Conservation (phyloP, 345 rosid species). For the Eucalyptus coolabah region DNA sequence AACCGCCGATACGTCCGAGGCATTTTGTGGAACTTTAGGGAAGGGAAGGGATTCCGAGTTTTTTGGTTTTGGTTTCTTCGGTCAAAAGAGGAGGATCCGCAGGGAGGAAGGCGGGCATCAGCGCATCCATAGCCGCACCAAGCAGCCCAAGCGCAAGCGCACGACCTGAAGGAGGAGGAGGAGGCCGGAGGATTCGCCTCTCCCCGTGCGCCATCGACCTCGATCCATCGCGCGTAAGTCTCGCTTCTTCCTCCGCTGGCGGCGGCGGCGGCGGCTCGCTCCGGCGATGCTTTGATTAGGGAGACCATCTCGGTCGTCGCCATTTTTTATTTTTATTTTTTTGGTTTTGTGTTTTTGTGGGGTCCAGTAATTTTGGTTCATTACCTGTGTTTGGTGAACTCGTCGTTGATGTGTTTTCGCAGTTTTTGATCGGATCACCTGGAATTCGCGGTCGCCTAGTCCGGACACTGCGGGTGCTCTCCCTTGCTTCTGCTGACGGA, state of each 20-base stretch:
- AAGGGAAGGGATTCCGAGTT: neutral
- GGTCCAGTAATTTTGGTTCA: neutral
- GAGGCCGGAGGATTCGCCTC: neutral
- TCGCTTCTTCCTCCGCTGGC: neutral
- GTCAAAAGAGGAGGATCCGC: neutral
- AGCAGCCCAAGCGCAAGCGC: neutral
- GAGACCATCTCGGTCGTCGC: neutral
- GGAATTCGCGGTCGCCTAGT: neutral
- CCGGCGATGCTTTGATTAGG: neutral
- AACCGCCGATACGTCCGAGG: conserved; percentile 63
- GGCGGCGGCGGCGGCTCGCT: neutral
- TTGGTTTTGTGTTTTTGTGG: neutral
- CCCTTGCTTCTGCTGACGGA: neutral
- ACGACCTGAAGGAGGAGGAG: neutral
- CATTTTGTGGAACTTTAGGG: neutral
- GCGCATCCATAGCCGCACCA: neutral
- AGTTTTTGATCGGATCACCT: conserved; percentile 2
- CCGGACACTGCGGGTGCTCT: neutral
- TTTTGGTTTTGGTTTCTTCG: neutral
- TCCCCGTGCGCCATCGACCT: neutral
- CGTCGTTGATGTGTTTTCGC: neutral
- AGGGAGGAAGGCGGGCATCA: too few relatives aligned
- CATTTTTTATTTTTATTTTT: neutral
- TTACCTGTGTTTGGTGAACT: neutral
- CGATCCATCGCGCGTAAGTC: neutral